Conservation (phyloP, 805 yeast species). For the Scheffersomyces lignosus region DNA sequence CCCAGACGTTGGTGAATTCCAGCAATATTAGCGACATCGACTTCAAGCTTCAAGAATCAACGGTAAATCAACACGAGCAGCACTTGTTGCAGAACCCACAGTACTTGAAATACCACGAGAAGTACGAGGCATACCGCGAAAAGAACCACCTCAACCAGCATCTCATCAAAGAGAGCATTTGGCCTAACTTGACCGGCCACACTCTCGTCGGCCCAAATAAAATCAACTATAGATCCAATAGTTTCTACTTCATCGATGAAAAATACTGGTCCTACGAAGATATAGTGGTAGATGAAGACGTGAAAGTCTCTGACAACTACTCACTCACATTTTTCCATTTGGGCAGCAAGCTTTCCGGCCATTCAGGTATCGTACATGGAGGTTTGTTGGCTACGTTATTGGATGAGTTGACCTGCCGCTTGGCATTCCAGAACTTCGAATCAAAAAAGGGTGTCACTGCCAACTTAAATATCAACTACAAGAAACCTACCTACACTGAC, state of each 20-base stretch:
- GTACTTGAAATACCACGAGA: slow-evolving; percentile 12
- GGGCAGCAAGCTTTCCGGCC: slow-evolving; percentile 40
- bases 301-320: slow-evolving; percentile 16
- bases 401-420: slow-evolving; percentile 43
- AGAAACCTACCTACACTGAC: slow-evolving; percentile 35
- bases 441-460: slow-evolving; percentile 45
- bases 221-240: slow-evolving; percentile 31
- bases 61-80: not conserved
- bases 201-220: slow-evolving; percentile 35
- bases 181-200: slow-evolving; percentile 37
- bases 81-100: slow-evolving; percentile 9
- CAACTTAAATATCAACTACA: slow-evolving; percentile 41
- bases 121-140: slow-evolving; percentile 9
- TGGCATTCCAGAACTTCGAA: slow-evolving; percentile 41
- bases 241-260: slow-evolving; percentile 36
- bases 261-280: slow-evolving; percentile 26
- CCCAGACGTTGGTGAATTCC: not conserved
- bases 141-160: slow-evolving; percentile 11
- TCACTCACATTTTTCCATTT: slow-evolving; percentile 41
- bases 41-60: not conserved
- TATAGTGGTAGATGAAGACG: slow-evolving; percentile 12
- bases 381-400: slow-evolving; percentile 43
- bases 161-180: slow-evolving; percentile 25
- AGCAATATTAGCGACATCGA: not conserved
- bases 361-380: slow-evolving; percentile 43